Conservation (phyloP, 495 filamentous ascomycete genomes). For the Hypoxylon fuscum region DNA sequence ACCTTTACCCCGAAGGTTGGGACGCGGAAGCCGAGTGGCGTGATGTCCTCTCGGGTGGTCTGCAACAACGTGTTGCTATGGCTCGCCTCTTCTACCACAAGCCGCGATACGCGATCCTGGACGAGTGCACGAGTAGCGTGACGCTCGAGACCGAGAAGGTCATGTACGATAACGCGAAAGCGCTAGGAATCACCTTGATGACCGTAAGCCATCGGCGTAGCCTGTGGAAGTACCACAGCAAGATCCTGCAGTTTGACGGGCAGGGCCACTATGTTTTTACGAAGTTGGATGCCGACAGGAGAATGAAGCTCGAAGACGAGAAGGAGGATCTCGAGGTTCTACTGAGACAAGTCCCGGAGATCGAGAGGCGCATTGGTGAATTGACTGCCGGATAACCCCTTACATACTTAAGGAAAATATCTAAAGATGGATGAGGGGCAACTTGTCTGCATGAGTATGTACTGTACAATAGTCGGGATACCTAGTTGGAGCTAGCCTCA, state of each 20-base stretch:
- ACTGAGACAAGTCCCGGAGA: conserved; percentile 83
- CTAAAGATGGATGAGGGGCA: conserved; percentile 5
- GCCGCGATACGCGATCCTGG: conserved; percentile 91
- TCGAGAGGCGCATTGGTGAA: conserved; percentile 85
- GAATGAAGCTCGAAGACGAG: conserved; percentile 91
- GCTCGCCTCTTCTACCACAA: conserved; percentile 94
- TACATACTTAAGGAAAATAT: background rate
- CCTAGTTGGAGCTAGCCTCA: conserved; percentile 13
- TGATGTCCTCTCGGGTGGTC: conserved; percentile 84
- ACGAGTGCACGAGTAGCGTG: conserved; percentile 94
- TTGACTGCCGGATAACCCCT: conserved; percentile 58
- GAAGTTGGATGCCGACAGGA: conserved; percentile 84
- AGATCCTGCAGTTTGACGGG: conserved; percentile 96
- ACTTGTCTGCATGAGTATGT: too few species aligned
- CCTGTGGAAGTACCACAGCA: conserved; percentile 94
- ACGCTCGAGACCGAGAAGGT: conserved; percentile 92
- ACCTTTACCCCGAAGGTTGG: conserved; percentile 80
- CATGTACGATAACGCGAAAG: conserved; percentile 97
- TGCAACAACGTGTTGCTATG: conserved; percentile 98
- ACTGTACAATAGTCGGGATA: conserved; percentile 11
- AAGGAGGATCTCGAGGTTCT: conserved; percentile 91
- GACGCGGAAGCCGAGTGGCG: conserved; percentile 97
- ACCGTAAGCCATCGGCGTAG: conserved; percentile 91
- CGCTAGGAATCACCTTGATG: conserved; percentile 90
- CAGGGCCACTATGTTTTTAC: conserved; percentile 93